Base-by-base conservation (phyloP, 2,329 filamentous ascomycete genomes). In the Scedosporium boydii region DNA sequence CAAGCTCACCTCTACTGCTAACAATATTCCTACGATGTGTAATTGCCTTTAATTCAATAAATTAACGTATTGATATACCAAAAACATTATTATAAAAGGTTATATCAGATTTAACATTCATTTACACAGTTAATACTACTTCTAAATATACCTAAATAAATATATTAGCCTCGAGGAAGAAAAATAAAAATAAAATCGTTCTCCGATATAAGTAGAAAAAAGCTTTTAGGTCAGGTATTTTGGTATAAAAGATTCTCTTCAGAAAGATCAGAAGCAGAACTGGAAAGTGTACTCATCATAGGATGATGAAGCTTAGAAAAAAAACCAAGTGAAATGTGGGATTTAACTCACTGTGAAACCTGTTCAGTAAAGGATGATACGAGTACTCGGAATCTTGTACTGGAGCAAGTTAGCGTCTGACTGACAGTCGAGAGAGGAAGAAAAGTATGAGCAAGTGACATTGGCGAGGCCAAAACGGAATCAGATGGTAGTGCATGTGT, bases 401-500 rank as follows among this genome's bases (percentile, higher is more conserved):
- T 14, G 2, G 10, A 38, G 18, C 14, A 41, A 42, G 56, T 58
- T 58, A 58, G 56, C 34, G 16, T 41, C 4, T 1, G 18, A 16
- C 42, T 23, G n/a, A 27, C 16, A 34, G 23, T n/a, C 27, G 57
- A 38, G 59, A 63, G 60, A 63, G 62, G 57, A 56, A 61, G 61
- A 44, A 64, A 66, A 61, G 34, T 4, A 14, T 38, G 10, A 38
- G 10, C 3, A 14, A 9, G 9, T 38, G 34, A 38, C 34, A 38
- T 9, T 38, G 34, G 10, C 3, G 34, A 38, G 10, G 34, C 10
- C 34, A 12, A 38, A 9, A 38, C 2, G 10, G 34, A 38, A 75
- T 86, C 86, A 88, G 86, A 88, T 88, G 86, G 86, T 88, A 87
- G 85, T 88, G 86, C 86, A 88, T 88, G 86, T 79, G 80, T 86